Percentiles rank a stretch among this genome's conserved stretches.
phyloP scores from a whole-genome alignment of 78 protist species.

The Dictyostelium firmibasis region DNA sequence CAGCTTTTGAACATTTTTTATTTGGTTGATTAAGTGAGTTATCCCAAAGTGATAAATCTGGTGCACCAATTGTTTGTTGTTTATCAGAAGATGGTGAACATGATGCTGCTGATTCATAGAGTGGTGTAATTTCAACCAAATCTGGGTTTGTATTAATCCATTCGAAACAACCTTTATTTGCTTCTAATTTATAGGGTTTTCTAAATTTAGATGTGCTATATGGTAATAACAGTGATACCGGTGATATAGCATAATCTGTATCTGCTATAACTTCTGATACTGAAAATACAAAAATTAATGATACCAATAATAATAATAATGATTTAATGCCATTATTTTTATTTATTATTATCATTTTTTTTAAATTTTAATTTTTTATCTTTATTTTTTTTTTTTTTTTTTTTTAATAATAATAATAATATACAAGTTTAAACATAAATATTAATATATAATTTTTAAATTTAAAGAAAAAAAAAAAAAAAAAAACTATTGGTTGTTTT shows the following conservation, averaged over 20 bases:
- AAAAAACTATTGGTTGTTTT: neutral
- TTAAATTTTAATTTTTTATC: too few species aligned
- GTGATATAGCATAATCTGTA: slow-evolving; percentile 31
- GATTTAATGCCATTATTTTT: neutral
- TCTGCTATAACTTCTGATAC: neutral
- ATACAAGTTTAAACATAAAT: neutral
- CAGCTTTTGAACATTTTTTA: slow-evolving; percentile 37
- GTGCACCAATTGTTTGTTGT: neutral
- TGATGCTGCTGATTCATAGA: slow-evolving; percentile 12
- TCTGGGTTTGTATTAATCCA: slow-evolving; percentile 69
- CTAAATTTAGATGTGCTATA: slow-evolving; percentile 60
- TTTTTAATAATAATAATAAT: neutral
- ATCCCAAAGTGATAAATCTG: neutral
- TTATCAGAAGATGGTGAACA: neutral
- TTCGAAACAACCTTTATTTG: slow-evolving; percentile 75
- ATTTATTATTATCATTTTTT: neutral
- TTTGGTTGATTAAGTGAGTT: neutral
- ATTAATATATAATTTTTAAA: neutral
- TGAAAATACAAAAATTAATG: neutral
- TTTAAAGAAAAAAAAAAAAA: neutral
- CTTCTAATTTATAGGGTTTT: slow-evolving; percentile 39
- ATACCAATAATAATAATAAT: neutral
- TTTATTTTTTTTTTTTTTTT: neutral
- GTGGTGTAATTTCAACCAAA: slow-evolving; percentile 35
- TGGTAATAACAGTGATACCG: slow-evolving; percentile 55